Evolutionary conservation across 495 filamentous ascomycete species (phyloP).

Genomic region (Darksidea phi): DNA sequence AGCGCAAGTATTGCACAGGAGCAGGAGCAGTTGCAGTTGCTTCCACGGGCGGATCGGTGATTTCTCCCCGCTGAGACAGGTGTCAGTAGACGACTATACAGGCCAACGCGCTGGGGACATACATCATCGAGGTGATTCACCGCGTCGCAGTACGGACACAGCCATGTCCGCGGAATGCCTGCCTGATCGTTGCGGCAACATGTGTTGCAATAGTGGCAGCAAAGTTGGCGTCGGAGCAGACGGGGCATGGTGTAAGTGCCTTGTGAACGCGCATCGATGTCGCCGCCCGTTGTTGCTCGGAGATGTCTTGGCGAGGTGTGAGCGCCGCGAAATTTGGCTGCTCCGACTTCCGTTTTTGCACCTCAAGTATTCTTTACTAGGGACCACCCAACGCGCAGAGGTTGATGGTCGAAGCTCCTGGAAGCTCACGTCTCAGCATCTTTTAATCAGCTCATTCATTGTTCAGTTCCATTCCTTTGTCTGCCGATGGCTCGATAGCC

Average conservation of each 20-base stretch:
- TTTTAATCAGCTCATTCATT: background rate
- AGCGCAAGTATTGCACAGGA: slow-evolving; percentile 37
- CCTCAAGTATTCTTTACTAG: background rate
- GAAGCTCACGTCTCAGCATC: background rate
- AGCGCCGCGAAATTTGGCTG: background rate
- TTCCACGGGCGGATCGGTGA: slow-evolving; percentile 72
- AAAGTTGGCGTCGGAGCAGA: slow-evolving; percentile 17
- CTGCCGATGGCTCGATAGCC: background rate
- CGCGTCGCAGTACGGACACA: slow-evolving; percentile 43
- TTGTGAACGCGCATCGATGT: too few species aligned
- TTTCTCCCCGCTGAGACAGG: slow-evolving; percentile 67
- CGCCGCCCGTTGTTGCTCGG: background rate
- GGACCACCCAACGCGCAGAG: background rate
- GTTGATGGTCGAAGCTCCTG: background rate
- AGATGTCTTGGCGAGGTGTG: background rate
- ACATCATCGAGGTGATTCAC: slow-evolving; percentile 76
- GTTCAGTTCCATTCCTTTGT: background rate
- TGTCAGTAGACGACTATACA: slow-evolving; percentile 18
- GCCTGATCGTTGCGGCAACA: slow-evolving; percentile 27
- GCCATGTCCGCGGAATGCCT: slow-evolving; percentile 10
- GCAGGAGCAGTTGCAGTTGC: slow-evolving; percentile 42
- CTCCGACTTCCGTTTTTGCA: background rate
- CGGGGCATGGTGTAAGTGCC: slow-evolving; percentile 7
- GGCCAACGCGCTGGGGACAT: slow-evolving; percentile 19
- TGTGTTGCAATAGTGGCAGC: slow-evolving; percentile 22